These are phyloP conservation scores for Auricularia auricula-judae DNA, from an alignment of 768 basidiomycete species.

Conservation along the genomic window DNA sequence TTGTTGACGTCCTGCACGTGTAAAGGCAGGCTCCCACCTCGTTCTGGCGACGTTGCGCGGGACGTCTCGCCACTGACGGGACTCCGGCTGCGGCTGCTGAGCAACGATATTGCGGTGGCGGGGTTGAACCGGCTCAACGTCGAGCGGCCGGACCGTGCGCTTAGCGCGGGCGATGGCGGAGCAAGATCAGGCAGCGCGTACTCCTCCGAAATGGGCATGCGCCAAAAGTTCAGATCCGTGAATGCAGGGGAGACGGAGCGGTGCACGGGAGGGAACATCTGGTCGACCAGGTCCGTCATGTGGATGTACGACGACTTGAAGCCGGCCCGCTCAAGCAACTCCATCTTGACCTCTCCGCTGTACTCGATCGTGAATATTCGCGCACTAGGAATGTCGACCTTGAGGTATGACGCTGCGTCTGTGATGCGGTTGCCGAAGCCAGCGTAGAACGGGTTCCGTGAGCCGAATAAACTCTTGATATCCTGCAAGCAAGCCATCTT, in stretches of 20 bases:
- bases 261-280: constrained; percentile 96
- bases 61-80: not conserved
- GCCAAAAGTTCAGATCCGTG: constrained; percentile 98
- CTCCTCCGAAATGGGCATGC: constrained; percentile 56
- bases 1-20: not conserved
- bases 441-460: constrained; percentile 79
- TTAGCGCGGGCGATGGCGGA: constrained; percentile 88
- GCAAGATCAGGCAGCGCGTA: constrained; percentile 67
- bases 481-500: constrained; percentile 99
- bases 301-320: constrained; percentile 98
- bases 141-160: constrained; percentile 84
- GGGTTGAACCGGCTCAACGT: constrained; percentile 33
- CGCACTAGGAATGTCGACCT: constrained; percentile 86
- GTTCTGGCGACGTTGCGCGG: constrained; percentile 5
- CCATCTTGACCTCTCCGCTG: constrained; percentile 90
- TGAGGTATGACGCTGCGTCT: constrained; percentile 94
- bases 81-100: not conserved
- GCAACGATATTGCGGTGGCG: not conserved
- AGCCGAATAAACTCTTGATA: constrained; percentile 81
- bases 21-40: not conserved
- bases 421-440: constrained; percentile 98
- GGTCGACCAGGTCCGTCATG: constrained; percentile 99
- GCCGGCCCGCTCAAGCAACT: constrained; percentile 89
- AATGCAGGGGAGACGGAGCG: constrained; percentile 81
- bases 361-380: constrained; percentile 95